Conservation (phyloP, 2,329 filamentous ascomycete genomes). For the Sphaerulina populicola region DNA sequence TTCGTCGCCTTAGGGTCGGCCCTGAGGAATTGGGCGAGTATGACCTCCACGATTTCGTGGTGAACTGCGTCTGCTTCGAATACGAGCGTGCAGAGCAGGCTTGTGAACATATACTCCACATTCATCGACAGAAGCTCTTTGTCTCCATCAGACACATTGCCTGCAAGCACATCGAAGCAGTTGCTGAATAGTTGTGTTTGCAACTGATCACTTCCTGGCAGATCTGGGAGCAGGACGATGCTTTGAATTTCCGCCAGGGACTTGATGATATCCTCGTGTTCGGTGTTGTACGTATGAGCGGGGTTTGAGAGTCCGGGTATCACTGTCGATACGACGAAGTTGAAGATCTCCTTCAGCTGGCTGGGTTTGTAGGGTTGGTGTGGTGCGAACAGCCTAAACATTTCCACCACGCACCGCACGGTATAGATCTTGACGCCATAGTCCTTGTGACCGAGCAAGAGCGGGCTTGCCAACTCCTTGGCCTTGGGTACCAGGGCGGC, state of each 20-base stretch:
- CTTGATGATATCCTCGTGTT: slow-evolving; percentile 83
- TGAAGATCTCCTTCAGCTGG: slow-evolving; percentile 95
- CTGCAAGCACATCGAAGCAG: slow-evolving; percentile 86
- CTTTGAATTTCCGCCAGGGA: slow-evolving; percentile 91
- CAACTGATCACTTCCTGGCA: slow-evolving; percentile 71
- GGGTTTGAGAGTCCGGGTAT: slow-evolving; percentile 80
- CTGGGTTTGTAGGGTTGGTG: slow-evolving; percentile 86
- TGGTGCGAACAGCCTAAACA: slow-evolving; percentile 84
- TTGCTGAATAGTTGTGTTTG: slow-evolving; percentile 74
- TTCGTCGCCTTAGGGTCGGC: slow-evolving; percentile 57
- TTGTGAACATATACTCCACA: slow-evolving; percentile 85
- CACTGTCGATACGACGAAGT: slow-evolving; percentile 72
- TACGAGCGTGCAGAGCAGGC: slow-evolving; percentile 73
- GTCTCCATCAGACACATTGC: slow-evolving; percentile 61
- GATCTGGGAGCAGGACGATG: slow-evolving; percentile 80
- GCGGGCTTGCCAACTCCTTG: slow-evolving; percentile 71
- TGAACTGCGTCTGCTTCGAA: slow-evolving; percentile 76
- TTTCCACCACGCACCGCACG: slow-evolving; percentile 83
- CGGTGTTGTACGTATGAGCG: slow-evolving; percentile 79
- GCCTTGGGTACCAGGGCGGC: slow-evolving; percentile 78
- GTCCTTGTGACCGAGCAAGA: slow-evolving; percentile 84
- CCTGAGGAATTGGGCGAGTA: slow-evolving; percentile 90
- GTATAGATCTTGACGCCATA: slow-evolving; percentile 84
- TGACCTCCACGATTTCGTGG: slow-evolving; percentile 75
- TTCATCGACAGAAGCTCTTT: slow-evolving; percentile 85